Base-by-base conservation (phyloP, 352 stramenopile species). In the Globisporangium paroecandrum region DNA sequence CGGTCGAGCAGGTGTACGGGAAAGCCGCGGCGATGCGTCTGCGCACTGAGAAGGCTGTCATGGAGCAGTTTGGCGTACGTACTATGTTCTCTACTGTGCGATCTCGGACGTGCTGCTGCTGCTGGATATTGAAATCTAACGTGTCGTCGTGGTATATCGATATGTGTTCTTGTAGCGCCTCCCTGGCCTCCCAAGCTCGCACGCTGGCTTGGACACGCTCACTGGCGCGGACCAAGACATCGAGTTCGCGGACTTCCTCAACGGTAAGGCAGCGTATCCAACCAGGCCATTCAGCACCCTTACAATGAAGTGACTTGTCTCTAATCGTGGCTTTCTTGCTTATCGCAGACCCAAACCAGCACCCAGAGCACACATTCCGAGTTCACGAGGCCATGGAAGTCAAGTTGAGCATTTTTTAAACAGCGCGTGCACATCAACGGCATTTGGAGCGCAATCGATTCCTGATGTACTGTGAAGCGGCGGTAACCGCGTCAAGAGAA, bases 341-440 rank as follows among this genome's bases (percentile, higher is more conserved):
- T 43, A 5, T 43, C 10, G 9, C 70, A 94, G 88, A 93, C 73
- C 86, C 85, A 9, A 75, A 87, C 65, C 84, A 95, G 66, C 79
- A 90, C 77, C 85, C 85, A 32, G 85, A 93, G 70, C 83, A 85
- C 74, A 77, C 73, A 57, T 95, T 94, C 80, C 82, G 83, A 68
- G 85, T 95, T 10, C 88, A 95, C 74, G 86, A 94, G 55, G 85
- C 86, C 55, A 95, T 95, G 86, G 88, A 95, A 77, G 88, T 95
- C 69, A 95, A 95, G 81, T 77, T 95, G 54, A 78, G 83, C 66
- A 94, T 95, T 73, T 95, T 95, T 77, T 95, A 89, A 89, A 65
- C 69, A 57, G 15, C 25, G 22, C 4, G 9, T 15, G 13, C 36
- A 22, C 25, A n/a, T 41, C 41, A 51, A 7, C 43, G 43, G 18